Base-by-base conservation (phyloP, 75 land plant species). In the Sequoia sempervirens region DNA sequence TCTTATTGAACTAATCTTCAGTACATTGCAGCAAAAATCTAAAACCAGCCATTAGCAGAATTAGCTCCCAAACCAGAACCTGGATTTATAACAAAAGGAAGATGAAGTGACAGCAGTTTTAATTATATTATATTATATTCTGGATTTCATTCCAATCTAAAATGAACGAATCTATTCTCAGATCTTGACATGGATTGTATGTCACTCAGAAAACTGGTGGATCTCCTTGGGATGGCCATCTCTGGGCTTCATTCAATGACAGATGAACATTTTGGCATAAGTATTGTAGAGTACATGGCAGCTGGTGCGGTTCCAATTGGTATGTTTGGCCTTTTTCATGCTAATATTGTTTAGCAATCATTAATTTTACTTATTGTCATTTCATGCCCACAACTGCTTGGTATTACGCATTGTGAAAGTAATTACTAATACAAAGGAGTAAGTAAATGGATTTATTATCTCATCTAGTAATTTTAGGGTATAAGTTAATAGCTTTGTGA, bases 261-360 rank as follows among this genome's bases (percentile, higher is more conserved):
- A n/a, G 99, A 98, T 85, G 99, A 98, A 80, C 99, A 98, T 83
- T 98, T 98, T 87, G 99, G 99, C 83, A 98, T 98, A 30, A 86
- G 95, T 85, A 92, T 98, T 14, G 99, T 98, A 37, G 99, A 98
- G 75, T 98, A 96, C 85, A 98, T 98, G 99, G 99, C 99, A 74
- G 94, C 99, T n/a, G 99, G 99, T 18, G 99, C 98, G 28, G 91
- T 98, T 32, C 99, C 99, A 81, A 94, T 98, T 80, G 99, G 99
- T 98, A 70, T 30, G 91, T 86, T 14, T 15, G 52, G 15, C 50
- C 26, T 78, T 78, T 26, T 11, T 61, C 30, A 37, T 58, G 36
- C 20, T 46, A 36, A 30, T 66, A 32, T 47, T 81, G 64, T 54
- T 82, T 82, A 38, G 85, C 26, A 38, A 30, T 52, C 56, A 82